Evolutionary conservation across 1,284 basidiomycete species (phyloP), one percentile per base, ranked within the genome.

Genomic region (Schizopora paradoxa): DNA sequence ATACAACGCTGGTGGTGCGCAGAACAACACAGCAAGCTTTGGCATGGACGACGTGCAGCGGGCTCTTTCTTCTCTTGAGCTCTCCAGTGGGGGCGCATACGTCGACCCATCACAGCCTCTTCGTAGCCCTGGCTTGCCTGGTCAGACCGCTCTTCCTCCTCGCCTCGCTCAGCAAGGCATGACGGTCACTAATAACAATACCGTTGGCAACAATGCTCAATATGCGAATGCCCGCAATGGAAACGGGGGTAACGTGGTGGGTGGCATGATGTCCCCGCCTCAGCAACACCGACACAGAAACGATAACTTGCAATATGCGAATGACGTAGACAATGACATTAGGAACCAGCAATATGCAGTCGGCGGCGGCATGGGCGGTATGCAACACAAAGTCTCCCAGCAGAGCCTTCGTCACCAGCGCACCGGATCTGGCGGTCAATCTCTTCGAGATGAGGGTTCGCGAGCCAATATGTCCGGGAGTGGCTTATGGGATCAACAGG

Each of bases 41-140:
- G 68, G 67, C 32, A 75, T 88, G 44, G 86, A 89, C 55, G 86
- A 90, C 47, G 80, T 89, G 16, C 76, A 82, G 55, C 77, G 79
- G 35, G 86, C 83, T 10, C 66, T 88, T 23, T 81, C 82, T 8
- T 64, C 74, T 16, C 68, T 88, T 41, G 85, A 87, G 54, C 63
- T 89, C 32, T 63, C 58, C 51, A 47, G 45, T 29, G 58, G 49
- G 33, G 19, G 37, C 3, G n/a, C n/a, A n/a, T n/a, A n/a, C n/a
- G n/a, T n/a, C n/a, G n/a, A n/a, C 28, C 10, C 28, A 8, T 8
- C 28, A 31, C 28, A 31, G 28, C 8, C 28, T 14, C 8, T 8
- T 31, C 10, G 28, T 14, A 51, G 66, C 65, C 48, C 67, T 67
- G 47, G 61, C n/a, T n/a, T n/a, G n/a, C n/a, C 64, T 31, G 71